Percentiles rank a stretch among this genome's conserved stretches.
Evolutionary conservation across 2,329 filamentous ascomycete genomes (phyloP).

Genomic region (Cordyceps cicadae): DNA sequence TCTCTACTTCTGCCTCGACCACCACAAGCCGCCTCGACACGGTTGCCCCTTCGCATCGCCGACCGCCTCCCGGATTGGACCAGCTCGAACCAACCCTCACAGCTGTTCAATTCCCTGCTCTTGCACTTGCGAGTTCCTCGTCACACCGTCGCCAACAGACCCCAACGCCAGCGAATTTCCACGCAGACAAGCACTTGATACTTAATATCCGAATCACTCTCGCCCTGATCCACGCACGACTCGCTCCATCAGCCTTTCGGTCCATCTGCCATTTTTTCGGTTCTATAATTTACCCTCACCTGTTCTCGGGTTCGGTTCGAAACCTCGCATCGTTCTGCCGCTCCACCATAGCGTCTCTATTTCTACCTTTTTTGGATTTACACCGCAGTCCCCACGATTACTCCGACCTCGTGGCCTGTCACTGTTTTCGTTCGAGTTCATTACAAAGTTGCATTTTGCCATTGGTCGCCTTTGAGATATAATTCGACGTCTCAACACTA

Average conservation of each 20-base stretch:
- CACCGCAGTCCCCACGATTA: not conserved
- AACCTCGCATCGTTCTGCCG: not conserved
- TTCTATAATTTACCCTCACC: conserved; percentile 22
- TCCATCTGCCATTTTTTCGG: conserved; percentile 20
- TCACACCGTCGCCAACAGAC: not conserved
- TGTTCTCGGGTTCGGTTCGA: not conserved
- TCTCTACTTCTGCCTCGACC: not conserved
- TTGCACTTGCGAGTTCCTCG: not conserved
- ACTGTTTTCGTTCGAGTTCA: not conserved
- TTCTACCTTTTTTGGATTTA: conserved; percentile 9
- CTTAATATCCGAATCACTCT: not conserved
- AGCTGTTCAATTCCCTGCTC: not conserved
- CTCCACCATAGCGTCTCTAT: conserved; percentile 2
- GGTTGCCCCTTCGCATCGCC: not conserved
- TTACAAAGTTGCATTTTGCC: not conserved
- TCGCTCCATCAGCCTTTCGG: not conserved
- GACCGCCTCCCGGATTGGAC: not conserved
- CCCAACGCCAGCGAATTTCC: not conserved
- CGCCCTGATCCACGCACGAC: not conserved
- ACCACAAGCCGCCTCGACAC: not conserved
- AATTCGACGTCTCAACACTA: conserved; percentile 7
- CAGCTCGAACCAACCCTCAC: not conserved
- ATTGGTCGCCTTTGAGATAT: not conserved
- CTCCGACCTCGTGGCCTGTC: not conserved
- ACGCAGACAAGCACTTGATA: not conserved